Evolutionary conservation across 345 rosid genomes (phyloP).

Genomic region (Populus tremula): DNA sequence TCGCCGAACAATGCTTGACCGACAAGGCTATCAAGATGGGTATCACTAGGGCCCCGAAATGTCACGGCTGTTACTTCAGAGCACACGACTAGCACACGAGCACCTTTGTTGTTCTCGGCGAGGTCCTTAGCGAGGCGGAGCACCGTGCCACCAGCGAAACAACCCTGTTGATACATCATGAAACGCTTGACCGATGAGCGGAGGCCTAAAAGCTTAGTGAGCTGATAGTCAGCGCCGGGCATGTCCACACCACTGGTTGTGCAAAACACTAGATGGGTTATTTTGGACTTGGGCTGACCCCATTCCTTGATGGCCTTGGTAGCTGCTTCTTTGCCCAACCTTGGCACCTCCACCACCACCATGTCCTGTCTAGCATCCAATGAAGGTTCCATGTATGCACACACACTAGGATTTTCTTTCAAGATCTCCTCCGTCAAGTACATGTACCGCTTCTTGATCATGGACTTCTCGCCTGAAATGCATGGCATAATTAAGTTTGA

Average conservation of each 20-base stretch:
- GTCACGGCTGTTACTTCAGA: conserved; percentile 75
- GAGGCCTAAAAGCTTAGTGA: conserved; percentile 77
- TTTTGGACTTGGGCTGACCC: conserved; percentile 84
- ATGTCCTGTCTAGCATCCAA: conserved; percentile 72
- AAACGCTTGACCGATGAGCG: conserved; percentile 70
- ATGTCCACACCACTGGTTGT: conserved; percentile 86
- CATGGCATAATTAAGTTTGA: background rate
- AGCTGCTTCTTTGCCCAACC: conserved; percentile 77
- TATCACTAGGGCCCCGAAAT: conserved; percentile 74
- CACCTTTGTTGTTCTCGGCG: conserved; percentile 74
- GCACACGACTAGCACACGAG: conserved; percentile 76
- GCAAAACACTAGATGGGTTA: conserved; percentile 80
- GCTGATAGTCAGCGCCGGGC: conserved; percentile 94
- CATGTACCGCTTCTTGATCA: conserved; percentile 64
- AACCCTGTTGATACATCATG: conserved; percentile 70
- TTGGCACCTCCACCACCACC: conserved; percentile 76
- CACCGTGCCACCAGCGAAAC: conserved; percentile 81
- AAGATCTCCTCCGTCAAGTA: conserved; percentile 62
- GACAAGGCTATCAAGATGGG: conserved; percentile 62
- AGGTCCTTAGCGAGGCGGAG: conserved; percentile 80
- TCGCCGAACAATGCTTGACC: conserved; percentile 75
- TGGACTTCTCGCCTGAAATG: conserved; percentile 61
- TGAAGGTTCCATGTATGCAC: conserved; percentile 70
- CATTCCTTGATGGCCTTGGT: conserved; percentile 72
- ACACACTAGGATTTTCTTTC: conserved; percentile 54